phyloP scores from a whole-genome alignment of 1,284 basidiomycete species.

The Ustilago shanxiensis region DNA sequence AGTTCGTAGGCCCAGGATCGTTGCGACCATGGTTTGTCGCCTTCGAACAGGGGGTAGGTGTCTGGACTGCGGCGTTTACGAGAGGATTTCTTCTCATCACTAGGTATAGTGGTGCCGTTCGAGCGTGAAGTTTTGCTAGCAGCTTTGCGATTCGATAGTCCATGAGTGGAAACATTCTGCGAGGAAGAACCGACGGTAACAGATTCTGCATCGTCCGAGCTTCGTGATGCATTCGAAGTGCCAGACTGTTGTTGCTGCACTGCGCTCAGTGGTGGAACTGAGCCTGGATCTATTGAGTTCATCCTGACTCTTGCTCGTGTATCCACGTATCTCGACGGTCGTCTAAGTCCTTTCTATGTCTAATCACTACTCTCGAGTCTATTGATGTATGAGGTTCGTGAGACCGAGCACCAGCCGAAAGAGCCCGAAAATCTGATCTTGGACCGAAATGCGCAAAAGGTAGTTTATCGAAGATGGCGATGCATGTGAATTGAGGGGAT shows the following conservation, averaged over 20 bases:
- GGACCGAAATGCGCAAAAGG: too few relatives aligned
- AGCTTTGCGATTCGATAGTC: conserved; percentile 20
- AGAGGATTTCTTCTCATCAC: neutral
- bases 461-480: too few relatives aligned
- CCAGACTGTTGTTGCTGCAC: conserved; percentile 16
- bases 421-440: too few relatives aligned
- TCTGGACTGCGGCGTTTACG: conserved; percentile 5
- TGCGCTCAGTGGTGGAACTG: conserved; percentile 32
- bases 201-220: conserved; percentile 28
- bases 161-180: conserved; percentile 22
- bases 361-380: too few relatives aligned
- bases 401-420: too few relatives aligned
- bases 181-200: conserved; percentile 30
- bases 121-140: conserved; percentile 6
- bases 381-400: too few relatives aligned
- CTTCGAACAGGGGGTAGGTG: conserved; percentile 41
- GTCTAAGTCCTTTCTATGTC: too few relatives aligned
- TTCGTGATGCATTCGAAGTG: conserved; percentile 14
- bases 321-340: too few relatives aligned
- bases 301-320: conserved; percentile 6
- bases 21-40: conserved; percentile 66
- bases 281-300: conserved; percentile 45
- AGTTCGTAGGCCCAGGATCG: conserved; percentile 65
- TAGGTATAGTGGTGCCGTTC: neutral
- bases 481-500: too few relatives aligned